phyloP scores from a whole-genome alignment of 78 protist genomes.

The Chrysochromulina parva region DNA sequence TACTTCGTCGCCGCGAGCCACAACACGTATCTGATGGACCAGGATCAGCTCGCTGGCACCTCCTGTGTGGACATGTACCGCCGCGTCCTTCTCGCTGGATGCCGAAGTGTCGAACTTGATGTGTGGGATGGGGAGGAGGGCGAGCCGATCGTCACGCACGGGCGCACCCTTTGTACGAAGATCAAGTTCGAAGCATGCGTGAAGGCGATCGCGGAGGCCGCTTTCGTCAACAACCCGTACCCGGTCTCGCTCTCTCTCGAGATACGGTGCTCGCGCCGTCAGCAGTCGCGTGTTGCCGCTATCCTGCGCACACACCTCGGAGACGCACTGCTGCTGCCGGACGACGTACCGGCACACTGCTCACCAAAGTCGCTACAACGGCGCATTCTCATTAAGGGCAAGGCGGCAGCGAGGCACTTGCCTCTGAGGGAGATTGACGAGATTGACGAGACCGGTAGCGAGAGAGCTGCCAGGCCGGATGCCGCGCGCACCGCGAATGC shows the following conservation, averaged over 20 bases:
- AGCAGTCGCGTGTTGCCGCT: slow-evolving; percentile 44
- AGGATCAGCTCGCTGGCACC: slow-evolving; percentile 72
- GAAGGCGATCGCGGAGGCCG: not conserved
- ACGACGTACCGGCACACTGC: not conserved
- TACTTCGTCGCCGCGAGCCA: slow-evolving; percentile 82
- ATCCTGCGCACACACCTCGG: not conserved
- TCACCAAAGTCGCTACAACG: no score
- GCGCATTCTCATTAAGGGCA: no score
- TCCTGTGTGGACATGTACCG: slow-evolving; percentile 45
- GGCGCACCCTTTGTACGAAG: slow-evolving; percentile 77
- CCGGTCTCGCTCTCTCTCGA: not conserved
- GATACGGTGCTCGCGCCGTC: slow-evolving; percentile 40
- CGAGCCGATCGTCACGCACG: slow-evolving; percentile 89
- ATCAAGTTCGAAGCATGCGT: not conserved
- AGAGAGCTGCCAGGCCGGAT: no score
- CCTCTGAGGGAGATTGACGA: no score
- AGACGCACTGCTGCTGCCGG: slow-evolving; percentile 15
- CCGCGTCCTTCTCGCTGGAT: slow-evolving; percentile 15
- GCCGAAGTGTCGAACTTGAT: slow-evolving; percentile 68
- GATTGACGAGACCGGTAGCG: no score
- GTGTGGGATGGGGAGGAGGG: slow-evolving; percentile 86
- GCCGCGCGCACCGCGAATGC: no score
- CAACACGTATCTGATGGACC: slow-evolving; percentile 82
- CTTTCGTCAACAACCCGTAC: not conserved
- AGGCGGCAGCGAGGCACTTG: no score